Evolutionary conservation across 1,284 basidiomycete species (phyloP).

Genomic region (Naganishia liquefaciens): DNA sequence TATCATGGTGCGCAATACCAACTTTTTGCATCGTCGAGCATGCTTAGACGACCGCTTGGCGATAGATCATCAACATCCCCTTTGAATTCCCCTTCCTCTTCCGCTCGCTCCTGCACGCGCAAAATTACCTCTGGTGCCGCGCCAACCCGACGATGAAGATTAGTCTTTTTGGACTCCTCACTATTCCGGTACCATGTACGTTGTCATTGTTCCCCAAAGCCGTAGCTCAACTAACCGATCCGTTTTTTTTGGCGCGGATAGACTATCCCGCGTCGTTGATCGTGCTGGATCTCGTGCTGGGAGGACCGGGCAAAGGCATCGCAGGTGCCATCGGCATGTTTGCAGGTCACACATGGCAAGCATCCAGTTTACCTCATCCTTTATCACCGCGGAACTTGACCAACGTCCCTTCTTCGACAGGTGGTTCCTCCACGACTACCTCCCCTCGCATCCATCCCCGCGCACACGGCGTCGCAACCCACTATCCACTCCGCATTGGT

Average conservation of each 20-base stretch:
- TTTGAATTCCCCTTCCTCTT: constrained; percentile 48
- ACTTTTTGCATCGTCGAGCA: background rate
- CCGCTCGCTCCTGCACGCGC: constrained; percentile 46
- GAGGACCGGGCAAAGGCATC: constrained; percentile 44
- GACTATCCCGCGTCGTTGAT: constrained; percentile 50
- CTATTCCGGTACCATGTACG: constrained; percentile 49
- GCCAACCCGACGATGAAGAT: constrained; percentile 49
- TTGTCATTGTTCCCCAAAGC: background rate
- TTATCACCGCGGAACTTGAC: background rate
- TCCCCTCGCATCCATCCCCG: constrained; percentile 47
- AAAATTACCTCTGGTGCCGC: constrained; percentile 51
- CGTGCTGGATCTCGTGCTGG: constrained; percentile 46
- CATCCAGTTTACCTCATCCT: background rate
- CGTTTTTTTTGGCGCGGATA: constrained; percentile 30
- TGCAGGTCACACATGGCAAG: constrained; percentile 50
- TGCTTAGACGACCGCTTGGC: background rate
- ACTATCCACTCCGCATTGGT: constrained; percentile 41
- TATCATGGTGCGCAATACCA: constrained; percentile 39
- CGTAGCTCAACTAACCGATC: background rate
- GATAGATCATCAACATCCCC: constrained; percentile 43
- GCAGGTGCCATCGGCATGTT: constrained; percentile 47
- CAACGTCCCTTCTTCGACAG: constrained; percentile 33
- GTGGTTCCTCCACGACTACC: constrained; percentile 51
- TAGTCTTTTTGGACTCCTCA: constrained; percentile 50
- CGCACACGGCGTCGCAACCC: constrained; percentile 46